A percentile compares a stretch with the other conserved stretches of the same genome.
These are phyloP conservation scores for Chaetomiaceae sp. DNA, from an alignment of 2,329 filamentous ascomycete species.

Conservation along the genomic window DNA sequence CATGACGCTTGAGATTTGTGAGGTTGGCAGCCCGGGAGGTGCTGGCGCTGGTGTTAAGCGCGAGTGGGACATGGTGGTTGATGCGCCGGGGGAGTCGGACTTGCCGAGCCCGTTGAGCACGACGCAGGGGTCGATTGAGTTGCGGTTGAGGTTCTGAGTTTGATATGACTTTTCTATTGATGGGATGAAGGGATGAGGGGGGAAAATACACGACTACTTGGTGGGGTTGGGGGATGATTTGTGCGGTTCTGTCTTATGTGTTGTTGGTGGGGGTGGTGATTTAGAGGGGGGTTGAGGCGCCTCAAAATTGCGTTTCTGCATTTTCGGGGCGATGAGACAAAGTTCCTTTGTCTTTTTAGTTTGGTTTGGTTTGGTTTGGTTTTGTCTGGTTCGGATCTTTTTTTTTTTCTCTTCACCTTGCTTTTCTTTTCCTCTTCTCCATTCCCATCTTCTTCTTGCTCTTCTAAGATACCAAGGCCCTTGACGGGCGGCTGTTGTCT, in stretches of 20 bases:
- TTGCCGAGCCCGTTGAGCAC: slow-evolving; percentile 25
- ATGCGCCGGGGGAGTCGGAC: slow-evolving; percentile 39
- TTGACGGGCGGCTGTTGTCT: slow-evolving; percentile 6
- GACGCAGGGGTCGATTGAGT: slow-evolving; percentile 36
- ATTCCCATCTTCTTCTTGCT: neutral
- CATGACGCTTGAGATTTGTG: slow-evolving; percentile 68
- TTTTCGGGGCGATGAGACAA: slow-evolving; percentile 1
- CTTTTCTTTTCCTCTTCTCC: neutral
- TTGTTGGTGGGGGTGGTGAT: neutral
- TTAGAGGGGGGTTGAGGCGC: neutral
- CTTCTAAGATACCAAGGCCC: slow-evolving; percentile 11
- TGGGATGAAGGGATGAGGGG: neutral
- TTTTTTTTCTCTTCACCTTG: neutral
- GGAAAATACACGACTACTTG: neutral
- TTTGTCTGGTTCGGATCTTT: neutral
- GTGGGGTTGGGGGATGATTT: neutral
- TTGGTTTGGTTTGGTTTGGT: no score
- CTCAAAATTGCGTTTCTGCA: neutral
- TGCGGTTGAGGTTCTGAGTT: slow-evolving; percentile 40
- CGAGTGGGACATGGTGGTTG: slow-evolving; percentile 60
- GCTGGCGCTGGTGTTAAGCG: slow-evolving; percentile 42
- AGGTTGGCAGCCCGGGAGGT: slow-evolving; percentile 34
- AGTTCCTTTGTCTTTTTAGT: neutral
- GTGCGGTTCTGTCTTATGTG: no score
- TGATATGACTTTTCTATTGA: neutral